A percentile compares a stretch with the other conserved stretches of the same genome.
Evolutionary conservation across 495 filamentous ascomycete species (phyloP).

Genomic region (Daldinia decipiens): DNA sequence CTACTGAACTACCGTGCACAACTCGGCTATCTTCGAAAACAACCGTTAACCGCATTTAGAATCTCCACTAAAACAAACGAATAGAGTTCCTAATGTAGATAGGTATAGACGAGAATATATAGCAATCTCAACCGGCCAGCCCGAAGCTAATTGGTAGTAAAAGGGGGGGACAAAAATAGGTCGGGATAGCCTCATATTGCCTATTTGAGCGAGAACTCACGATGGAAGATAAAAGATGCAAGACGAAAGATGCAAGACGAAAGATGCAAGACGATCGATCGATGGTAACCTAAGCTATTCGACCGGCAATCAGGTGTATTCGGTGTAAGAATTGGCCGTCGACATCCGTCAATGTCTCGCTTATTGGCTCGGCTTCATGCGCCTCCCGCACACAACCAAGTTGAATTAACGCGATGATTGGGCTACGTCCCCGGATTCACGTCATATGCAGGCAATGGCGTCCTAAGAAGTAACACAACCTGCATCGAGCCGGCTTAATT

Average conservation of each 20-base stretch:
- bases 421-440: not conserved
- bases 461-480: not conserved
- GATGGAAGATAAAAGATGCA: no score
- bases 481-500: conserved; percentile 19
- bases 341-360: not conserved
- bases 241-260: no score
- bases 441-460: not conserved
- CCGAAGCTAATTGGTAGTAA: not conserved
- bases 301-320: not conserved
- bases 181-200: not conserved
- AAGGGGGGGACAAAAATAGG: not conserved
- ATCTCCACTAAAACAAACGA: not conserved
- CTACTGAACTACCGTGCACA: not conserved
- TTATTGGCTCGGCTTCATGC: conserved; percentile 1
- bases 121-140: not conserved
- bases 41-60: not conserved
- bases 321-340: conserved; percentile 4
- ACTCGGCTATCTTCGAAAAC: not conserved
- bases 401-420: conserved; percentile 10
- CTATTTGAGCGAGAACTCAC: not conserved
- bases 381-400: not conserved
- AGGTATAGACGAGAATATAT: not conserved
- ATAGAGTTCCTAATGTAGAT: not conserved
- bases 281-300: no score
- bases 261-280: no score